Conservation (phyloP, 176 grass and related monocot species). For the Eragrostis curvula region DNA sequence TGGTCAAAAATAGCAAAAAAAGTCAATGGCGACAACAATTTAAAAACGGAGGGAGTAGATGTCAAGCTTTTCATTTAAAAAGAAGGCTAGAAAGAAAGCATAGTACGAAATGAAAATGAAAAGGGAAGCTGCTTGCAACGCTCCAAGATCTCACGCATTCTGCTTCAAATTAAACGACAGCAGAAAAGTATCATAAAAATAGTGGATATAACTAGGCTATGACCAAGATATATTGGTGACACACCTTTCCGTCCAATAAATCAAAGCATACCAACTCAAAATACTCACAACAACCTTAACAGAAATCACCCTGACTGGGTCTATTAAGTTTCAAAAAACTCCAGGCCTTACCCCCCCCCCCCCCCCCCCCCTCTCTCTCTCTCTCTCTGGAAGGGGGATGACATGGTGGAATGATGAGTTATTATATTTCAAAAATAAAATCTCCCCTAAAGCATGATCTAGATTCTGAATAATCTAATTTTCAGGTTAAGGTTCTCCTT, state of each 20-base stretch:
- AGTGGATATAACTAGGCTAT: neutral
- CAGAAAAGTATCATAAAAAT: neutral
- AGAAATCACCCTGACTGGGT: neutral
- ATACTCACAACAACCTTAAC: neutral
- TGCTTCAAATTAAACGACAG: neutral
- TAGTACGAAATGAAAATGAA: neutral
- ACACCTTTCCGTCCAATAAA: neutral
- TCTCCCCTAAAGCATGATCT: neutral
- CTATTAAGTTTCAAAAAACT: neutral
- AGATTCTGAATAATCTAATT: neutral
- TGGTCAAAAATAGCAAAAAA: too few relatives aligned
- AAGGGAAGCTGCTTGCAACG: slow-evolving; percentile 20
- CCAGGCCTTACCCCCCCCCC: too few relatives aligned
- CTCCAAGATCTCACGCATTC: neutral
- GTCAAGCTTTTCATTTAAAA: neutral
- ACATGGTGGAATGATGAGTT: neutral
- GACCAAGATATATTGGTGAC: neutral
- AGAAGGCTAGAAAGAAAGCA: neutral
- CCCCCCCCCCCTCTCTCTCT: too few relatives aligned
- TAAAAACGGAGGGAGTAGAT: too few relatives aligned
- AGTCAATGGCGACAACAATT: too few relatives aligned
- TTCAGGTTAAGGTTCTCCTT: neutral
- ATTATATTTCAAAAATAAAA: neutral
- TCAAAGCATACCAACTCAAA: neutral
- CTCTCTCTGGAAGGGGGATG: neutral